A percentile compares a stretch with the other conserved stretches of the same genome.
phyloP scores from a whole-genome alignment of 2,329 filamentous ascomycete genomes.

The Venturia effusa region DNA sequence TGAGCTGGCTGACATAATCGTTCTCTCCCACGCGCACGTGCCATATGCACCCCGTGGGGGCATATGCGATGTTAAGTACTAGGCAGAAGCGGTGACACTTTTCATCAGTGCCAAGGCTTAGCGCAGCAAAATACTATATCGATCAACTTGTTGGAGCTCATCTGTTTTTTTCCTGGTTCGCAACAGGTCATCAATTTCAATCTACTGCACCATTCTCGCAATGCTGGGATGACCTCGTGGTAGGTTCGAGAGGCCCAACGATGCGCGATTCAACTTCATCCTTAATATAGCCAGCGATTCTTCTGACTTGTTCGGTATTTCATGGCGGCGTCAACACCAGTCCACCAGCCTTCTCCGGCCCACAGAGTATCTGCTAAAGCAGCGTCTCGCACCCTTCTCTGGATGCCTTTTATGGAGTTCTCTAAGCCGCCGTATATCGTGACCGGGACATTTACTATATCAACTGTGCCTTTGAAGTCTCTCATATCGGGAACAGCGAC shows the following conservation, averaged over 20 bases:
- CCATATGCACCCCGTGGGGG: too few species aligned
- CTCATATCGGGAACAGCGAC: background rate
- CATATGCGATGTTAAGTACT: too few species aligned
- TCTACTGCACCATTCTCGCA: background rate
- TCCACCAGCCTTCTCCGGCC: slow-evolving; percentile 1
- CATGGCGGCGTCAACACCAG: background rate
- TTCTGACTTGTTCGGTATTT: background rate
- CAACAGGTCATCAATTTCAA: background rate
- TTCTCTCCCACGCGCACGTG: background rate
- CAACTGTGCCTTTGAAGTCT: background rate
- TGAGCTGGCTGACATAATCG: too few species aligned
- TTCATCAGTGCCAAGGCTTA: too few species aligned
- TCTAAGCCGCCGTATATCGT: background rate
- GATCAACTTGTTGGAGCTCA: background rate
- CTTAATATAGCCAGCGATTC: background rate
- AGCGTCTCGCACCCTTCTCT: background rate
- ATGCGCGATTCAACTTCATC: background rate
- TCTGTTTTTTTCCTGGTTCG: background rate
- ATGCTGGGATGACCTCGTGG: background rate
- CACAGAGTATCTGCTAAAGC: slow-evolving; percentile 1
- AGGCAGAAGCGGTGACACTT: too few species aligned
- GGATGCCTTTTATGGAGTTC: background rate
- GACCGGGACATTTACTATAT: background rate
- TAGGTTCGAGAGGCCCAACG: background rate
- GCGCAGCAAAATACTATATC: too few species aligned